Conservation (phyloP, 345 rosid species). For the Citrus inodora region DNA sequence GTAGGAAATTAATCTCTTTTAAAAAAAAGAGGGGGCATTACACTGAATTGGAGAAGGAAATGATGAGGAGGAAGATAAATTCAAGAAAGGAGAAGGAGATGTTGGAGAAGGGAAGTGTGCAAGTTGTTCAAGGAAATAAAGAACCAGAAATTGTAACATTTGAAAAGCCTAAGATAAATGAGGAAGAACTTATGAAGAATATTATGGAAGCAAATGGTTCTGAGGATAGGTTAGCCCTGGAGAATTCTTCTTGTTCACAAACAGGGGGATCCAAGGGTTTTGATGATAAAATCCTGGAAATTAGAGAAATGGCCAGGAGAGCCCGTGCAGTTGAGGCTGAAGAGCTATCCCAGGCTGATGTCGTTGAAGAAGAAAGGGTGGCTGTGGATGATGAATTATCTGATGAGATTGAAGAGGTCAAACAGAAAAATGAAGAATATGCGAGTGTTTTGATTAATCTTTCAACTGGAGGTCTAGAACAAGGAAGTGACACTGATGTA, state of each 20-base stretch:
- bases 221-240: conserved; percentile 26
- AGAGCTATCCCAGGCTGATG: conserved; percentile 22
- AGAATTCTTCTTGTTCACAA: conserved; percentile 33
- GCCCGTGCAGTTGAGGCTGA: conserved; percentile 45
- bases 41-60: conserved; percentile 73
- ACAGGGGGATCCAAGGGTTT: conserved; percentile 21
- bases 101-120: conserved; percentile 44
- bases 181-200: conserved; percentile 42
- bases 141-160: conserved; percentile 24
- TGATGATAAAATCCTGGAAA: conserved; percentile 45
- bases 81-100: conserved; percentile 55
- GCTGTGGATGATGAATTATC: conserved; percentile 12
- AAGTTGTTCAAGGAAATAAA: conserved; percentile 42
- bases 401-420: conserved; percentile 12
- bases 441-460: conserved; percentile 15
- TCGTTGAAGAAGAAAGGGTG: conserved; percentile 33
- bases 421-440: conserved; percentile 18
- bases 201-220: conserved; percentile 43
- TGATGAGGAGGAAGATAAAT: conserved; percentile 82
- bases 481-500: conserved; percentile 19
- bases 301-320: conserved; percentile 54
- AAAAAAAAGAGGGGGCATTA: conserved; percentile 35
- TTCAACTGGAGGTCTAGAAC: conserved; percentile 20
- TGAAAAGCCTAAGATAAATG: conserved; percentile 66
- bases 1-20: conserved; percentile 38